phyloP scores from a whole-genome alignment of 305 asterid genomes.

The Fraxinus dipetala region DNA sequence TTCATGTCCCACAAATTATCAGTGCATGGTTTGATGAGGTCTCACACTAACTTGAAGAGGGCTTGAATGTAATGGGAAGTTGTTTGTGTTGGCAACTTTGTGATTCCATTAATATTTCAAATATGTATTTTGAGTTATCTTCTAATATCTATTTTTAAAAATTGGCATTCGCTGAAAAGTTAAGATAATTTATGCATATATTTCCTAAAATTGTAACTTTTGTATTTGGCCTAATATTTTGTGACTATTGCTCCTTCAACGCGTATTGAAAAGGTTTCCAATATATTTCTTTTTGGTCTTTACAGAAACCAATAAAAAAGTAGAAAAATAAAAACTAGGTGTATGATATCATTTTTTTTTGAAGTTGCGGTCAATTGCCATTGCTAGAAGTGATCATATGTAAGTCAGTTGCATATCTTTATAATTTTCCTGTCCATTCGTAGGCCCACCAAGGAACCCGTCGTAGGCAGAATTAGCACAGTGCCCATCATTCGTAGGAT shows the following conservation, averaged over 20 bases:
- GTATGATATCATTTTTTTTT: background rate
- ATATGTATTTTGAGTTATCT: background rate
- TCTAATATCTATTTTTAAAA: background rate
- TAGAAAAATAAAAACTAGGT: background rate
- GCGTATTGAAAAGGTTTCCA: background rate
- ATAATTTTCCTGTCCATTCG: background rate
- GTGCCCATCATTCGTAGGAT: background rate
- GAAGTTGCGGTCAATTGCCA: background rate
- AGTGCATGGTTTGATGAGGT: background rate
- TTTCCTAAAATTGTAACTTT: background rate
- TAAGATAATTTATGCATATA: background rate
- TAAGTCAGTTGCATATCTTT: background rate
- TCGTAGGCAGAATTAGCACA: background rate
- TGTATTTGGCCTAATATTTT: background rate
- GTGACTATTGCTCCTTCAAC: background rate
- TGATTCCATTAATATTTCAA: background rate
- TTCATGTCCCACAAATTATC: background rate
- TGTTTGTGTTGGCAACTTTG: background rate
- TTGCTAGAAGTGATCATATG: background rate
- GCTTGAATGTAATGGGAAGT: background rate
- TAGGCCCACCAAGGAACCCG: background rate
- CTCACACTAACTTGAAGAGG: background rate
- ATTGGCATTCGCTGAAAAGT: background rate
- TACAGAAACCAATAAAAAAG: background rate
- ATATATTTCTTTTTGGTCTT: background rate